These are phyloP conservation scores for Diutina siamensis DNA, from an alignment of 1,139 yeast genomes.

Conservation along the genomic window DNA sequence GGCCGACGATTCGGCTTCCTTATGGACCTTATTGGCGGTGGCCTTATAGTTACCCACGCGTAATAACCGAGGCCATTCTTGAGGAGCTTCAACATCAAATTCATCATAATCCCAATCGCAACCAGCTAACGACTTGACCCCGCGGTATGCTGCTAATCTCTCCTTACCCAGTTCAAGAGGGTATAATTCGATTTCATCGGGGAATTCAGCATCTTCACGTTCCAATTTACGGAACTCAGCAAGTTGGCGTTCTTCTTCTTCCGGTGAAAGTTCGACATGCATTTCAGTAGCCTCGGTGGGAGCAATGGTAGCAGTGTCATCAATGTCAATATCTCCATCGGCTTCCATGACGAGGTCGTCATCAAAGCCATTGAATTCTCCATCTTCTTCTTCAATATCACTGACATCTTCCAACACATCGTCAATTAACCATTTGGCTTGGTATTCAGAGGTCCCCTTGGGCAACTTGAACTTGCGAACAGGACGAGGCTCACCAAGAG, in stretches of 20 bases:
- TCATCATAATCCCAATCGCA: slow-evolving; percentile 88
- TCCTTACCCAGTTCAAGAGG: slow-evolving; percentile 71
- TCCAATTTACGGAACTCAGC: slow-evolving; percentile 57
- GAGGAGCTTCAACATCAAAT: slow-evolving; percentile 62
- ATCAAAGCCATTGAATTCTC: not conserved
- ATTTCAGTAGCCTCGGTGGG: slow-evolving; percentile 45
- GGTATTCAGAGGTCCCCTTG: slow-evolving; percentile 86
- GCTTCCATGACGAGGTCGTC: slow-evolving; percentile 20
- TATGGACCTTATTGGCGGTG: slow-evolving; percentile 57
- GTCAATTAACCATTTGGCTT: slow-evolving; percentile 82
- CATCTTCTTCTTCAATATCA: slow-evolving; percentile 33
- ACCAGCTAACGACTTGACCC: slow-evolving; percentile 69
- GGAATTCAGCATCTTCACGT: slow-evolving; percentile 82
- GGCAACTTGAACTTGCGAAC: slow-evolving; percentile 42
- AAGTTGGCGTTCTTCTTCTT: slow-evolving; percentile 75
- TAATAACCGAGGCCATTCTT: slow-evolving; percentile 64
- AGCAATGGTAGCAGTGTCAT: slow-evolving; percentile 19
- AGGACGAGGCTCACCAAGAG: slow-evolving; percentile 9
- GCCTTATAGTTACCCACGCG: slow-evolving; percentile 72
- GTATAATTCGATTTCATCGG: slow-evolving; percentile 83
- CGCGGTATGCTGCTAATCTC: slow-evolving; percentile 67
- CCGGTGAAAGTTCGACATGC: slow-evolving; percentile 66
- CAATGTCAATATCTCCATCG: slow-evolving; percentile 13
- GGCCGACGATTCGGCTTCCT: slow-evolving; percentile 47
- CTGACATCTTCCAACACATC: slow-evolving; percentile 37